Evolutionary conservation across 1,139 yeast genomes (phyloP), one percentile per base, ranked within the genome.

Genomic region (Nematodospora anomalae): DNA sequence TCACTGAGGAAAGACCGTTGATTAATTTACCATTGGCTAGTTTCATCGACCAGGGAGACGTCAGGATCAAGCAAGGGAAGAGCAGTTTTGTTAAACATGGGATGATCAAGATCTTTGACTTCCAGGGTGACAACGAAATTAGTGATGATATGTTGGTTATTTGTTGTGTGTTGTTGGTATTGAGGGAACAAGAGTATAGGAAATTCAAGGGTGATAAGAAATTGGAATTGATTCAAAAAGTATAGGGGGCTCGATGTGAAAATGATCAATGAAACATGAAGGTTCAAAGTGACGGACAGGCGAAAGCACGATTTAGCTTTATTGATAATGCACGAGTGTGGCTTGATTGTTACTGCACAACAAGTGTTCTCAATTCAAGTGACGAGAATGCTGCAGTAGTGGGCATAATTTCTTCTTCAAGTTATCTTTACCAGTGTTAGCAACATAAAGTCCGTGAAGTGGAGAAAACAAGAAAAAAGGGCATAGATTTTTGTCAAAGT

Each of bases 141-240:
- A 49, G 52, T 36, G 53, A 52, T 9, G 58, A 57, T 24, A 55
- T 60, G 23, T 42, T 60, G 40, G 55, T 62, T 16, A 33, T 67
- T 22, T 43, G 54, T n/a, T 55, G 64, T 31, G 49, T 67, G 6
- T 42, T 67, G 42, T 47, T 67, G 38, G 62, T 64, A 4, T 52
- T 68, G 36, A 42, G 71, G 30, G 73, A 67, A 37, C 73, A 64
- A 44, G 73, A 68, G 42, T 51, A 51, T 16, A 47, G 69, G 30
- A 68, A 68, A 44, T 64, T 58, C 46, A 54, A 59, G 45, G 72
- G 74, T 3, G 55, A 56, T 29, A 38, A 38, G 21, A 32, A 32
- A n/a, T 24, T 9, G 10, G 6, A 16, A 27, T n/a, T 26, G 28
- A 16, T 18, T 18, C 21, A 18, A 18, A 18, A n/a, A n/a, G n/a